A percentile compares a stretch with the other conserved stretches of the same genome.
phyloP scores from a whole-genome alignment of 768 basidiomycete species.

The Strobilomyces echinocephalus region DNA sequence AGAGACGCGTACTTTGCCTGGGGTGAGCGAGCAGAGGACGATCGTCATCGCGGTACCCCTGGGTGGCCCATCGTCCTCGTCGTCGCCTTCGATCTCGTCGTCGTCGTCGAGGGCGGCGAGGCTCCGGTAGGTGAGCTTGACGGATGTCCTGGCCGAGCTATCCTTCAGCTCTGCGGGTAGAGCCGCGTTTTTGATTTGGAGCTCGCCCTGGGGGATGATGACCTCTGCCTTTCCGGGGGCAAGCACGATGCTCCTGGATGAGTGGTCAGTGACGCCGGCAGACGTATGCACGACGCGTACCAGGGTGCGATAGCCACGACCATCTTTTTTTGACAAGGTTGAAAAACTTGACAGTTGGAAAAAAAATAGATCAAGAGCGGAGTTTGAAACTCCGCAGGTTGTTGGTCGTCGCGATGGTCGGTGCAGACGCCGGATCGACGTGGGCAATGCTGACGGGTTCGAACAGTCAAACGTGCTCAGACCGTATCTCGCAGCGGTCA shows the following conservation, averaged over 20 bases:
- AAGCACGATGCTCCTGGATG: constrained; percentile 56
- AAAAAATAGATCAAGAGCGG: neutral
- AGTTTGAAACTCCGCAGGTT: constrained; percentile 44
- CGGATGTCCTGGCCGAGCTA: constrained; percentile 51
- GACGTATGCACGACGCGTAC: constrained; percentile 34
- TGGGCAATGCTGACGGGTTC: constrained; percentile 7
- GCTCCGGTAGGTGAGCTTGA: constrained; percentile 59
- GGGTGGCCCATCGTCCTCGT: constrained; percentile 37
- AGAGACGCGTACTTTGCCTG: constrained; percentile 59
- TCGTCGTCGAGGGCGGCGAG: constrained; percentile 35
- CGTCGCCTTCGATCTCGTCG: constrained; percentile 42
- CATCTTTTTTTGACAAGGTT: constrained; percentile 35
- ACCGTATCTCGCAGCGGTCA: constrained; percentile 93
- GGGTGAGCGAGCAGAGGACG: constrained; percentile 74
- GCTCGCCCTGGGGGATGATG: constrained; percentile 58
- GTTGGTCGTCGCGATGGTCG: constrained; percentile 45
- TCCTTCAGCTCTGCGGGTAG: constrained; percentile 72
- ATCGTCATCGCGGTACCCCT: constrained; percentile 43
- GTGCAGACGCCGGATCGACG: constrained; percentile 19
- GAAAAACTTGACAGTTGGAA: neutral
- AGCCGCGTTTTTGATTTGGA: constrained; percentile 79
- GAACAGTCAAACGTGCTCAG: constrained; percentile 87
- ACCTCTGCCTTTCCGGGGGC: constrained; percentile 53
- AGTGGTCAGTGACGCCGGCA: constrained; percentile 6
- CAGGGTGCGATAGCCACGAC: constrained; percentile 61